Evolutionary conservation across 441 rosid species (phyloP).

Genomic region (Rhodomyrtus psidioides): DNA sequence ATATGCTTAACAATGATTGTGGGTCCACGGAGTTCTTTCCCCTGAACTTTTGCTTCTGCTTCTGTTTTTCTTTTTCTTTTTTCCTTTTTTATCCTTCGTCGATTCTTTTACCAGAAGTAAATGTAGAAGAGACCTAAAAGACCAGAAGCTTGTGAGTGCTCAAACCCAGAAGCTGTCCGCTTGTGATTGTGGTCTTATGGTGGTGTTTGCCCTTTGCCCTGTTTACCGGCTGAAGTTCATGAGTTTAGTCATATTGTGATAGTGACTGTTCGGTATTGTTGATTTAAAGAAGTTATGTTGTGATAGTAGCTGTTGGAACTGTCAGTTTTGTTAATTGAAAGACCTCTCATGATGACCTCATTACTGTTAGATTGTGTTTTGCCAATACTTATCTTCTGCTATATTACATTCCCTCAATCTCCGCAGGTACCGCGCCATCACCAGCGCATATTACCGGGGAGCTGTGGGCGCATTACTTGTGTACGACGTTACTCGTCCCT

Average conservation of each 20-base stretch:
- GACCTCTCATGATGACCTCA: not conserved
- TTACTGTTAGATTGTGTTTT: not conserved
- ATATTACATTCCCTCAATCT: not conserved
- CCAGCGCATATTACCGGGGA: conserved; percentile 86
- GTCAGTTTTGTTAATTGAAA: not conserved
- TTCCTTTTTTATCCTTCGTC: not conserved
- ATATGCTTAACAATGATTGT: not conserved
- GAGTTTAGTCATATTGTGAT: not conserved
- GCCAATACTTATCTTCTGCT: not conserved
- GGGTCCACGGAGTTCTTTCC: not conserved
- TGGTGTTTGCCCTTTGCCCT: not conserved
- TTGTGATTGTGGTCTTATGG: not conserved
- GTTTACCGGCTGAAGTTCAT: not conserved
- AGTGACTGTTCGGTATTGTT: not conserved
- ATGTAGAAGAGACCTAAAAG: not conserved
- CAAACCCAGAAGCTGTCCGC: not conserved
- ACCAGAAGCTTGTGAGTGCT: not conserved
- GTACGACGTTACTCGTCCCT: conserved; percentile 77
- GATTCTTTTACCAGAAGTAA: not conserved
- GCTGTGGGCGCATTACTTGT: conserved; percentile 91
- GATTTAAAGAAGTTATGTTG: not conserved
- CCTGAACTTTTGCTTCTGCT: not conserved
- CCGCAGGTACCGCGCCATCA: conserved; percentile 77
- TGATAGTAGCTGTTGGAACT: not conserved
- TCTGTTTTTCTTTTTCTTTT: not conserved